Evolutionary conservation across 495 filamentous ascomycete species (phyloP).

Genomic region (Penicillium verhagenii): DNA sequence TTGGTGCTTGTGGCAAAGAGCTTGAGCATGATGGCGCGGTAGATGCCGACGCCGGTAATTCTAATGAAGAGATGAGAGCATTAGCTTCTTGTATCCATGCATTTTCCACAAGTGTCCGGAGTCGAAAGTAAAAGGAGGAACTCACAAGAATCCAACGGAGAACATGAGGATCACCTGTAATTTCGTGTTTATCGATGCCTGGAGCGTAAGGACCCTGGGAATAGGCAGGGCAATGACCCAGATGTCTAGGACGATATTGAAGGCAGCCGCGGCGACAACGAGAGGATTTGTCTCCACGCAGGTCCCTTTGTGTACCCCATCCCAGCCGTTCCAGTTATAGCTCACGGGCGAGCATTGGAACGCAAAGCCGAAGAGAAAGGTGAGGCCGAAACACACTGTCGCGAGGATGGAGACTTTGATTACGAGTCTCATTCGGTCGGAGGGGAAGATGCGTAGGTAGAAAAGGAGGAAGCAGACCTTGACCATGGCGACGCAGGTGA

Average conservation of each 20-base stretch:
- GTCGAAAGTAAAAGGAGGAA: background rate
- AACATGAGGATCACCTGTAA: conserved; percentile 23
- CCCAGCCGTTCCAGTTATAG: conserved; percentile 37
- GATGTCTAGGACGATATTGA: conserved; percentile 45
- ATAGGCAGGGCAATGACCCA: conserved; percentile 42
- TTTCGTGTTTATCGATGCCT: conserved; percentile 17
- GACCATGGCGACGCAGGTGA: conserved; percentile 12
- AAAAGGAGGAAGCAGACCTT: conserved; percentile 26
- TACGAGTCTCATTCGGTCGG: conserved; percentile 11
- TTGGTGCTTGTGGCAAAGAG: conserved; percentile 18
- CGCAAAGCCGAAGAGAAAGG: conserved; percentile 27
- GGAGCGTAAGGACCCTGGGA: conserved; percentile 20
- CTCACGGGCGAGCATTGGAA: conserved; percentile 38
- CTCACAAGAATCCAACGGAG: conserved; percentile 24
- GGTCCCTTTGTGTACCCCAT: conserved; percentile 29
- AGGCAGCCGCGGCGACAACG: conserved; percentile 24
- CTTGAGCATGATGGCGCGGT: conserved; percentile 14
- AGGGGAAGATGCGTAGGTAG: conserved; percentile 38
- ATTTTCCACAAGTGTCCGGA: background rate
- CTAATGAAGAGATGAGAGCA: conserved; percentile 3
- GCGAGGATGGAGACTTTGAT: conserved; percentile 24
- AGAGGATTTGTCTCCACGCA: conserved; percentile 32
- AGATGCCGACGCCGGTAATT: conserved; percentile 20
- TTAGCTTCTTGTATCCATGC: background rate
- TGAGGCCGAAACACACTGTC: conserved; percentile 27